Percentiles rank a stretch among this genome's conserved stretches.
Conservation (phyloP, 306 rosid species). For the Fragaria ananassa region DNA sequence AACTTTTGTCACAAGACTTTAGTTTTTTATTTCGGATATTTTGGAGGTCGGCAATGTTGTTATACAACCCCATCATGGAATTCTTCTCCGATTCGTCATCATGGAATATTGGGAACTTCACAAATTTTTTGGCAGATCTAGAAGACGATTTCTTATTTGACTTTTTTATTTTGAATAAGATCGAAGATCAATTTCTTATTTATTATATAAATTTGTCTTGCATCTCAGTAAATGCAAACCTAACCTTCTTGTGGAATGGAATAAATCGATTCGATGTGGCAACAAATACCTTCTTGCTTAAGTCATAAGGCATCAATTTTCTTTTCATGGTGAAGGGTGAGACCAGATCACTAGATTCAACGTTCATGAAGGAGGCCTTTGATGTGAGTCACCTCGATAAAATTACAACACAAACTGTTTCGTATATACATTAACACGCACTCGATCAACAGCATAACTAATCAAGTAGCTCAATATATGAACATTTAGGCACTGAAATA, state of each 20-base stretch:
- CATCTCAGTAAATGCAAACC: background rate
- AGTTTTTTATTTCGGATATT: background rate
- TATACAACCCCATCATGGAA: background rate
- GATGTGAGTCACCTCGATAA: background rate
- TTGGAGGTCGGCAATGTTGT: slow-evolving; percentile 1
- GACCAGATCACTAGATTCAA: background rate
- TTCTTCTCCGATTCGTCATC: background rate
- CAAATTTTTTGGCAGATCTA: no score
- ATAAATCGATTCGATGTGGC: background rate
- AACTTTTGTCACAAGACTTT: background rate
- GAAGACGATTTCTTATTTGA: background rate
- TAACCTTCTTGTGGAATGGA: background rate
- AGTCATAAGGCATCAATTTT: background rate
- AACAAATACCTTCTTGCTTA: background rate
- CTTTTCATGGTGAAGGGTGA: background rate
- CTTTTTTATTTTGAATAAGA: no score
- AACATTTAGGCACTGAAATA: slow-evolving; percentile 13
- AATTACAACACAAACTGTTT: background rate
- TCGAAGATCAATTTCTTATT: no score
- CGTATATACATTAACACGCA: background rate
- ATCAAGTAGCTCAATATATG: background rate
- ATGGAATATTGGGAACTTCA: background rate
- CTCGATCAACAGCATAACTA: background rate
- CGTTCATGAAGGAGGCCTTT: background rate
- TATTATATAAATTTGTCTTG: background rate